phyloP scores from a whole-genome alignment of 257 asterid genomes.

The Solanum etuberosum region DNA sequence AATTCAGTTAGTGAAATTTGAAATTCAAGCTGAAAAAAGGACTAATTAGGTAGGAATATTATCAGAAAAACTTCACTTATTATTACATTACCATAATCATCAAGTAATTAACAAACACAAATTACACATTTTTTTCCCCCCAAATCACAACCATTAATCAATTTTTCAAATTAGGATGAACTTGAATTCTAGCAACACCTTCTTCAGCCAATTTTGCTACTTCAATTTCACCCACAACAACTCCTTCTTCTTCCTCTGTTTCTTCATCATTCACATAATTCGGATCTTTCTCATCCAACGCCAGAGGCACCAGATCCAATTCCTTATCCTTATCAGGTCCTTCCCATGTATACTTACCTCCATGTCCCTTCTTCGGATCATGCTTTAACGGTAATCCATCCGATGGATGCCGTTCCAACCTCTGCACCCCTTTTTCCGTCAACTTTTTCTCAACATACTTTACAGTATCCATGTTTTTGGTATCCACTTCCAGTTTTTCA shows the following conservation, averaged over 20 bases:
- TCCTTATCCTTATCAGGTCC: slow-evolving; percentile 45
- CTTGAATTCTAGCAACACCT: slow-evolving; percentile 46
- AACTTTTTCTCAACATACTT: slow-evolving; percentile 42
- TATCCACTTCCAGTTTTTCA: slow-evolving; percentile 33
- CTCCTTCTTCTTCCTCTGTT: background rate
- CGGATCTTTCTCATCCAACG: slow-evolving; percentile 49
- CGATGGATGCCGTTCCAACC: slow-evolving; percentile 66
- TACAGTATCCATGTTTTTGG: slow-evolving; percentile 27
- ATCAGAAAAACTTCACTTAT: background rate
- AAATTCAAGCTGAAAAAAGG: no score
- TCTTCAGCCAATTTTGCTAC: slow-evolving; percentile 34
- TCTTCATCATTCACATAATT: slow-evolving; percentile 33
- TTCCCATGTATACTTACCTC: slow-evolving; percentile 74
- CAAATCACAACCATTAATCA: background rate
- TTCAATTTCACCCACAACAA: slow-evolving; percentile 42
- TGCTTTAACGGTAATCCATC: slow-evolving; percentile 72
- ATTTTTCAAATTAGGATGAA: slow-evolving; percentile 30
- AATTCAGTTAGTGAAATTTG: no score
- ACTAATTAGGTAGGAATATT: no score
- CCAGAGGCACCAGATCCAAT: slow-evolving; percentile 24
- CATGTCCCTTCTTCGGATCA: slow-evolving; percentile 66
- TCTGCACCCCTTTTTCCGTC: slow-evolving; percentile 34
- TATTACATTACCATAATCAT: background rate
- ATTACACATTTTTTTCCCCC: background rate
- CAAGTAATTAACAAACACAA: background rate